A percentile compares a stretch with the other conserved stretches of the same genome.
phyloP scores from a whole-genome alignment of 2,329 filamentous ascomycete species.

The Cladophialophora psammophila region DNA sequence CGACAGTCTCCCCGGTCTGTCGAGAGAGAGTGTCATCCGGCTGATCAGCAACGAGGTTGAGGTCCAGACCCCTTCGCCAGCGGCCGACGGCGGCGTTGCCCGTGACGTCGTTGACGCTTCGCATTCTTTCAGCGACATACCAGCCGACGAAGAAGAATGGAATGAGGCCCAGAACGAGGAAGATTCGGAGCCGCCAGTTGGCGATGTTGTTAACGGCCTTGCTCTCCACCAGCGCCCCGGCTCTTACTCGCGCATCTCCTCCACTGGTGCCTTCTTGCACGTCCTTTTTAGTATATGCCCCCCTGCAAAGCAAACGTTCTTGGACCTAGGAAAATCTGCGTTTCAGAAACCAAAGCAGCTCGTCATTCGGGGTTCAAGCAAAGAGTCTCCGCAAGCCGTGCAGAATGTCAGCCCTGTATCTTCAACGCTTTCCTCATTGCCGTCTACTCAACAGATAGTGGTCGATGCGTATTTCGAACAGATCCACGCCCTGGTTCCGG shows the following conservation, averaged over 20 bases:
- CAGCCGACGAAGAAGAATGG: constrained; percentile 15
- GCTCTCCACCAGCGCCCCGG: constrained; percentile 2
- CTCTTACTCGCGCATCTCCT: constrained; percentile 11
- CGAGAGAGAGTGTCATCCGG: constrained; percentile 1
- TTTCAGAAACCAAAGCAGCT: constrained; percentile 3
- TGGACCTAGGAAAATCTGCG: constrained; percentile 6
- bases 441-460: constrained; percentile 10
- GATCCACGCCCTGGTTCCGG: constrained; percentile 73
- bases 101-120: neutral
- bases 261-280: constrained; percentile 7
- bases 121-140: neutral
- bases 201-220: constrained; percentile 20
- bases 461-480: constrained; percentile 76
- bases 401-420: neutral
- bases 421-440: neutral
- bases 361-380: neutral
- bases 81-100: neutral
- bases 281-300: constrained; percentile 12
- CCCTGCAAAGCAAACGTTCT: constrained; percentile 14
- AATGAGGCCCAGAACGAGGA: constrained; percentile 16
- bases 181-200: constrained; percentile 9
- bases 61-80: neutral
- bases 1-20: constrained; percentile 8
- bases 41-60: constrained; percentile 16
- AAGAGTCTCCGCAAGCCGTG: neutral